Conservation (phyloP, 345 rosid genomes). For the Euphorbia lathyris region DNA sequence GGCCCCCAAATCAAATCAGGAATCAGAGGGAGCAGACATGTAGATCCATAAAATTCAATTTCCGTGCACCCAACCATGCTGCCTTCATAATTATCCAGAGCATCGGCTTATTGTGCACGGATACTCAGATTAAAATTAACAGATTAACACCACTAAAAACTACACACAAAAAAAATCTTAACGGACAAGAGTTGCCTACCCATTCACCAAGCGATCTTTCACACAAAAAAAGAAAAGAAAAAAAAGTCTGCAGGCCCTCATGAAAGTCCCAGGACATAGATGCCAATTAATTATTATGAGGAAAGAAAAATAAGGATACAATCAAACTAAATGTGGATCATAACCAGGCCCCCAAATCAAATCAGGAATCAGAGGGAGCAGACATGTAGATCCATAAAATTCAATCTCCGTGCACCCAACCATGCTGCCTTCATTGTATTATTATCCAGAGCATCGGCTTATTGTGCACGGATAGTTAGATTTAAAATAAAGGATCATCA, state of each 20-base stretch:
- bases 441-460: conserved; percentile 61
- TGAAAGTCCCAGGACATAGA: neutral
- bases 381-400: conserved; percentile 29
- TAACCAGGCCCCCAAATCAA: conserved; percentile 38
- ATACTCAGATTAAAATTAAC: neutral
- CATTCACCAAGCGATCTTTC: neutral
- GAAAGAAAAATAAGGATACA: neutral
- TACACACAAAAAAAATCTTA: too few species aligned
- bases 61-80: conserved; percentile 56
- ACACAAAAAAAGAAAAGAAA: neutral
- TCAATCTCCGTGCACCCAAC: conserved; percentile 46
- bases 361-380: conserved; percentile 38
- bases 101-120: conserved; percentile 45
- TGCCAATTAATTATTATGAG: neutral
- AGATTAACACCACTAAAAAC: neutral
- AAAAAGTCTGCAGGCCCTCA: neutral
- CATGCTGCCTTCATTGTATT: conserved; percentile 47
- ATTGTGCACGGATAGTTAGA: conserved; percentile 13
- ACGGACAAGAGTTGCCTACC: neutral
- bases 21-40: conserved; percentile 44
- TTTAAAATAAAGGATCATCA: neutral
- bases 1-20: conserved; percentile 33
- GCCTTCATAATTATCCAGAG: conserved; percentile 50
- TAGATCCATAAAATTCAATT: conserved; percentile 27
- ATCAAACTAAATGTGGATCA: conserved; percentile 20